Evolutionary conservation across 805 yeast genomes (phyloP).

Genomic region (Suhomyces xylopsoci): DNA sequence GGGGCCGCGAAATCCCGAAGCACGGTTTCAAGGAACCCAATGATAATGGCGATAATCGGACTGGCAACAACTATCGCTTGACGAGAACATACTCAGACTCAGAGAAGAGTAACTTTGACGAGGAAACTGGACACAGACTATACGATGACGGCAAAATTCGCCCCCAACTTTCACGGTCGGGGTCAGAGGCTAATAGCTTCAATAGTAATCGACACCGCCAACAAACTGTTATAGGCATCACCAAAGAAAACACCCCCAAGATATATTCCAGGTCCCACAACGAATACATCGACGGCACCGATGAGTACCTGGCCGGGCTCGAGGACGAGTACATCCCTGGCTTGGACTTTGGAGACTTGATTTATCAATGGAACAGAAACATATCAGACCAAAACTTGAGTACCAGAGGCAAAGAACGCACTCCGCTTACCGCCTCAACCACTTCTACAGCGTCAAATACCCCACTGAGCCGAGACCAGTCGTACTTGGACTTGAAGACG

Average conservation of each 20-base stretch:
- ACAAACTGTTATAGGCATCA: conserved; percentile 3
- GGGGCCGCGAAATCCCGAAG: conserved; percentile 2
- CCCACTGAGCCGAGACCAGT: conserved; percentile 31
- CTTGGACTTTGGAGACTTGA: conserved; percentile 51
- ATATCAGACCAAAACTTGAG: conserved; percentile 14
- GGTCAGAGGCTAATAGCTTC: conserved; percentile 1
- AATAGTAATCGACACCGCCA: conserved; percentile 8
- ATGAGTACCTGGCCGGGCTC: conserved; percentile 41
- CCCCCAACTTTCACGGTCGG: conserved; percentile 27
- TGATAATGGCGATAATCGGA: background rate
- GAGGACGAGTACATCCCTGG: conserved; percentile 80
- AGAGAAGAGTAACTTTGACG: conserved; percentile 59
- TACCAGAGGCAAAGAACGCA: background rate
- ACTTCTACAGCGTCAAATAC: conserved; percentile 21
- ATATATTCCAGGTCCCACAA: conserved; percentile 34
- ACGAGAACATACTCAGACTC: conserved; percentile 63
- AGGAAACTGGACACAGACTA: conserved; percentile 50
- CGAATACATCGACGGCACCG: conserved; percentile 12
- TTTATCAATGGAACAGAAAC: conserved; percentile 45
- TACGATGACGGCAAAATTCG: conserved; percentile 53
- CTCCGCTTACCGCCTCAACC: background rate
- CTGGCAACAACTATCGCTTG: conserved; percentile 14
- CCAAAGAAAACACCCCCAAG: conserved; percentile 11
- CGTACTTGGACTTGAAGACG: conserved; percentile 39
- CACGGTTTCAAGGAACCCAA: background rate